Evolutionary conservation across 169 alveolate genomes (phyloP), one percentile per base, ranked within the genome.

Genomic region (Cystoisospora suis): DNA sequence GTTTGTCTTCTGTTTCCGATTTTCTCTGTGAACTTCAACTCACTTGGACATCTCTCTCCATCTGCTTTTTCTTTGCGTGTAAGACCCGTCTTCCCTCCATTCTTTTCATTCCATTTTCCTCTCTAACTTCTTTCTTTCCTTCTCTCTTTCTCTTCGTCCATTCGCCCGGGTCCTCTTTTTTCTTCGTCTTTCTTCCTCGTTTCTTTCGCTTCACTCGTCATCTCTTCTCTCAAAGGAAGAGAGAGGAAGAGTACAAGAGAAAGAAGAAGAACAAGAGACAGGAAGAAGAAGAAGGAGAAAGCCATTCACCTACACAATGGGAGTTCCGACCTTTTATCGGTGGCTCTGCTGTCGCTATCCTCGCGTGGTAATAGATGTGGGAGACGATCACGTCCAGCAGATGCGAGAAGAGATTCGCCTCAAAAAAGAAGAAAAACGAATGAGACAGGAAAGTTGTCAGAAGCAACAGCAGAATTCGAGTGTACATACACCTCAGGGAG

Each of bases 301-400:
- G 32, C 86, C 61, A 20, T 5, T 20, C 44, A 75, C 27, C 44
- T 7, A 32, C 75, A 81, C 12, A 34, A 98, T 99, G 99, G 99
- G 99, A 91, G 99, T 99, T 3, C 99, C 99, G 17, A 98, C 99
- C 32, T 87, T 87, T 45, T 87, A 87, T 56, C 96, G 99, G 87
- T 99, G 99, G 99, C 97, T 99, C 72, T 96, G 98, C 42, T 36
- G 87, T 38, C 45, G 91, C 36, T 87, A 70, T 27, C 91, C 91
- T 38, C 6, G 75, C 2, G 81, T 81, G 83, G 92, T 89, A 32
- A 46, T 58, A 23, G 81, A 53, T 36, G 79, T 58, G 75, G 87
- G 87, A 15, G 81, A 70, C 23, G 27, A 36, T 70, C 81, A 70
- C 45, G 42, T 70, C 15, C 49, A 70, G 46, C 38, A 70, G 9